phyloP scores from a whole-genome alignment of 164 flowering plant genomes.

The Aristolochia fimbriata region DNA sequence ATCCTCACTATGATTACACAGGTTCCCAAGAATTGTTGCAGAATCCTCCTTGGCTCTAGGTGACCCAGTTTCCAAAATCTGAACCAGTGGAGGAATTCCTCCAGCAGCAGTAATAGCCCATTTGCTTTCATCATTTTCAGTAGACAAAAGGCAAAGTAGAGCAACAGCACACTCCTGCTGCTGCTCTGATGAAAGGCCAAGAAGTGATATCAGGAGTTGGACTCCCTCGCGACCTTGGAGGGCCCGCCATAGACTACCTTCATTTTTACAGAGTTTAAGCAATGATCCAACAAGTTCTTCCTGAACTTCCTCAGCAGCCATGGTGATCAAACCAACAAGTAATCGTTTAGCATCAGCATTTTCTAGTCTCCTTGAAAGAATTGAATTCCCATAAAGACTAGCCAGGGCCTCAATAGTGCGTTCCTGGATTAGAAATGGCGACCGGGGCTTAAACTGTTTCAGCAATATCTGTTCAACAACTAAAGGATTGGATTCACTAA shows the following conservation, averaged over 20 bases:
- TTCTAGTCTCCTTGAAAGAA: slow-evolving; percentile 54
- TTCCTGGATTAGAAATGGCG: slow-evolving; percentile 82
- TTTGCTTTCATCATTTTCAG: slow-evolving; percentile 95
- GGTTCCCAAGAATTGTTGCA: slow-evolving; percentile 84
- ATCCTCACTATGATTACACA: slow-evolving; percentile 97
- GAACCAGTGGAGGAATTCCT: slow-evolving; percentile 98
- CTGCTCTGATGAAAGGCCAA: slow-evolving; percentile 98
- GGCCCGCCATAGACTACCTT: slow-evolving; percentile 84
- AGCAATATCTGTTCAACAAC: slow-evolving; percentile 68
- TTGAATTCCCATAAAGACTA: slow-evolving; percentile 81
- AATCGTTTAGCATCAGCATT: slow-evolving; percentile 82
- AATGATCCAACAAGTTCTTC: slow-evolving; percentile 80
- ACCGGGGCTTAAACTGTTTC: slow-evolving; percentile 64
- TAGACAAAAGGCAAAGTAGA: slow-evolving; percentile 68
- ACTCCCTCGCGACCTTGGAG: slow-evolving; percentile 98
- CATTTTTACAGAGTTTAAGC: slow-evolving; percentile 61
- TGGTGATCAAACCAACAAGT: slow-evolving; percentile 92
- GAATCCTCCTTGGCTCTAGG: slow-evolving; percentile 95
- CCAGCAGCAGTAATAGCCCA: slow-evolving; percentile 99
- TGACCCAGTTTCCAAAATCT: slow-evolving; percentile 92
- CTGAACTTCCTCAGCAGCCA: slow-evolving; percentile 88
- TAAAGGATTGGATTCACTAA: slow-evolving; percentile 73
- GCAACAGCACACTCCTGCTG: slow-evolving; percentile 98
- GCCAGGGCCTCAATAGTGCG: slow-evolving; percentile 98
- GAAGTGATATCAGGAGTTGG: slow-evolving; percentile 93